Evolutionary conservation across 2,329 filamentous ascomycete species (phyloP).

Genomic region (Colletotrichum gigasporum): DNA sequence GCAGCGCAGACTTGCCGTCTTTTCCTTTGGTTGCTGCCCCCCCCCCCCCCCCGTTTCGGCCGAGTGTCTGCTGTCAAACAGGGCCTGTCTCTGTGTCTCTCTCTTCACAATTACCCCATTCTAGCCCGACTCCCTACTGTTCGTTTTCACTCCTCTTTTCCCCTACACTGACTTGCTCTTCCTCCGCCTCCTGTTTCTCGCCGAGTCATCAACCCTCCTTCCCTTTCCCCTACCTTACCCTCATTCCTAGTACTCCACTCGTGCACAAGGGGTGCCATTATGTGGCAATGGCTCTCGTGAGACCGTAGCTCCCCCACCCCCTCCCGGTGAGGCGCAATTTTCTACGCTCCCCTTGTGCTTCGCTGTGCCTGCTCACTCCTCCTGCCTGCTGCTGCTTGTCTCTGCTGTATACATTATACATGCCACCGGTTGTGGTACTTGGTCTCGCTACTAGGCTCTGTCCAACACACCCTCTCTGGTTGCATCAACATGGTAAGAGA

Average conservation of each 20-base stretch:
- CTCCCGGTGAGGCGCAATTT: conserved; percentile 36
- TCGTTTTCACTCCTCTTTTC: conserved; percentile 25
- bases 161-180: conserved; percentile 21
- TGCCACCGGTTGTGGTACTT: conserved; percentile 47
- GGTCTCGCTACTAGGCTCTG: conserved; percentile 43
- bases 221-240: conserved; percentile 30
- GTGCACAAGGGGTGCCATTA: conserved; percentile 33
- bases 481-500: conserved; percentile 60
- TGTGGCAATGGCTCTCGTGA: conserved; percentile 45
- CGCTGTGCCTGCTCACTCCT: conserved; percentile 32
- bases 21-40: conserved; percentile 28
- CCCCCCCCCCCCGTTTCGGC: conserved; percentile 20
- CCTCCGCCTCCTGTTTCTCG: conserved; percentile 23
- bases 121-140: conserved; percentile 31
- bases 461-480: conserved; percentile 49
- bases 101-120: conserved; percentile 26
- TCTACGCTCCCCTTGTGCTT: conserved; percentile 35
- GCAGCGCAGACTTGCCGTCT: conserved; percentile 21
- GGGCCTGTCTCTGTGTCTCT: conserved; percentile 18
- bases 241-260: conserved; percentile 32
- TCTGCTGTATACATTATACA: conserved; percentile 46
- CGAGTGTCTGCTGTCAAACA: conserved; percentile 27
- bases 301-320: conserved; percentile 37
- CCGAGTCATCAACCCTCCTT: conserved; percentile 29
- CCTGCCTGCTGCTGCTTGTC: conserved; percentile 27